Conservation (phyloP, 306 rosid species). For the Hylodesmum podocarpum region DNA sequence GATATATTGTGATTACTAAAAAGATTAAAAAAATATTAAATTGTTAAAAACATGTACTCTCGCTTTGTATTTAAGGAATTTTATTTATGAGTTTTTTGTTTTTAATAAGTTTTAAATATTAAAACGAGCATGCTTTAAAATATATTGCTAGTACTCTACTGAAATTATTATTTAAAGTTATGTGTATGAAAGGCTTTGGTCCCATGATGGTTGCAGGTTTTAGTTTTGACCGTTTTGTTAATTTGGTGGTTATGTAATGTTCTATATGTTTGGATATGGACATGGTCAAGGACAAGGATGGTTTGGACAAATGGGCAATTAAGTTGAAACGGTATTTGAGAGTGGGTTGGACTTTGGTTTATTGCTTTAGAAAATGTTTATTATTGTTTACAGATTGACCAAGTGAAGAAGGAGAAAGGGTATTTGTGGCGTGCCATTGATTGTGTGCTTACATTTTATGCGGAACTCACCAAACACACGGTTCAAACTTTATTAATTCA, state of each 20-base stretch:
- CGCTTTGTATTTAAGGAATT: too few relatives aligned
- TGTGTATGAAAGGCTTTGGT: too few relatives aligned
- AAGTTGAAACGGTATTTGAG: constrained; percentile 21
- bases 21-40: too few relatives aligned
- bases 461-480: background rate
- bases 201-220: background rate
- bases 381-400: background rate
- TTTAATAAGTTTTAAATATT: too few relatives aligned
- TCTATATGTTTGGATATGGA: background rate
- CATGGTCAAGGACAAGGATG: constrained; percentile 7
- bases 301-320: constrained; percentile 17
- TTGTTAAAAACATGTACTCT: too few relatives aligned
- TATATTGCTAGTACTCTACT: too few relatives aligned
- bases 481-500: background rate
- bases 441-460: background rate
- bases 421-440: background rate
- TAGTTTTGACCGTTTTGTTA: background rate
- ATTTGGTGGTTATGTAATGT: background rate
- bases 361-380: background rate
- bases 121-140: too few relatives aligned
- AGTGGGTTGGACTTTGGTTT: background rate
- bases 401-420: background rate
- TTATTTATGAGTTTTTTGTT: too few relatives aligned
- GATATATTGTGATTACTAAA: too few relatives aligned
- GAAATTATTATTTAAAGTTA: too few relatives aligned